Base-by-base conservation (phyloP, 2,329 filamentous ascomycete genomes). In the Lithohypha guttulata region DNA sequence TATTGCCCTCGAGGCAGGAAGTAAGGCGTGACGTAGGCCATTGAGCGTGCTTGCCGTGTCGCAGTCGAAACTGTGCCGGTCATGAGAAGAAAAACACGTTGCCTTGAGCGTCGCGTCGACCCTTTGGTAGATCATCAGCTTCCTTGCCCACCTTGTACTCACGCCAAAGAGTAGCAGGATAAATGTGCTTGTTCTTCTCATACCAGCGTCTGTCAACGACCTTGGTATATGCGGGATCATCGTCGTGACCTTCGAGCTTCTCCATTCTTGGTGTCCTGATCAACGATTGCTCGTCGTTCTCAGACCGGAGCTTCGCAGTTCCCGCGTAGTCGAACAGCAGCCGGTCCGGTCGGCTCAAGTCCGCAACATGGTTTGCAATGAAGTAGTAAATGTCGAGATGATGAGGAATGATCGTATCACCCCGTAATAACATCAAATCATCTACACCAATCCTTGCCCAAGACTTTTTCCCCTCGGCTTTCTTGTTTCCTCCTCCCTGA, bases 341-440 rank as follows among this genome's bases (percentile, higher is more conserved):
- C 36, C 82, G 80, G 25, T 77, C 76, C n/a, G 83, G 79, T 2
- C 82, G 84, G 2, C 75, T 60, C 18, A 77, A 82, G 54, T 81
- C 84, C 59, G 59, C 54, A 3, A 66, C 51, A 37, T 58, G 53
- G 46, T 96, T 95, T 59, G 93, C 81, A 57, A 95, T 78, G 63
- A 98, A 96, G 63, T 89, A 91, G 59, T 96, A 91, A 58, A 98
- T 86, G 49, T 96, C 89, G 57, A 93, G 95, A 61, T 98, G 91
- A 69, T 94, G 91, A 42, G 91, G 89, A 51, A 98, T 77, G 40
- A 98, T 95, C 32, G 96, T 72, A 41, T 86, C 84, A 10, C 85
- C 86, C 54, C 85, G 73, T 6, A 98, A 87, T 42, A 95, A 70
- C 77, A 98, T 85, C 56, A 98, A 62, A 63, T 98, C 91, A 58